Evolutionary conservation across 2,329 filamentous ascomycete genomes (phyloP).

Genomic region (Emergomyces africanus): DNA sequence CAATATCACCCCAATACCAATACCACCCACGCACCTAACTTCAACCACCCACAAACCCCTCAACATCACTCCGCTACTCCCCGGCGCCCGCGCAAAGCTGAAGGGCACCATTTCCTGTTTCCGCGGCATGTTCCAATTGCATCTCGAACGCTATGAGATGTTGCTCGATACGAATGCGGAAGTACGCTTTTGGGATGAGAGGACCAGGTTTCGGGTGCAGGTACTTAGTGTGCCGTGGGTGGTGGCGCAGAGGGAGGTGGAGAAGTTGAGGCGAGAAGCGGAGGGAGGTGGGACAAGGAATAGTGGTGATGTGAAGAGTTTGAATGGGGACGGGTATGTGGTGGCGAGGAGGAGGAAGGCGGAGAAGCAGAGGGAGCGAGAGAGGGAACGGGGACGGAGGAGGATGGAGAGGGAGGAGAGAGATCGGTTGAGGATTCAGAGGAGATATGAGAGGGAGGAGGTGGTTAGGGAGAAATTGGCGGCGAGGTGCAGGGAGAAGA

Average conservation of each 20-base stretch:
- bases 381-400: slow-evolving; percentile 24
- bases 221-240: slow-evolving; percentile 43
- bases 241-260: slow-evolving; percentile 32
- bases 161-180: slow-evolving; percentile 43
- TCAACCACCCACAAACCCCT: slow-evolving; percentile 23
- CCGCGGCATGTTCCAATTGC: slow-evolving; percentile 38
- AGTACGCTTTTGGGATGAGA: slow-evolving; percentile 39
- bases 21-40: slow-evolving; percentile 3
- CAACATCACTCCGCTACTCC: slow-evolving; percentile 32
- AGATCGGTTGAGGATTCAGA: slow-evolving; percentile 15
- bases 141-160: slow-evolving; percentile 39
- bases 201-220: slow-evolving; percentile 35
- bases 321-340: slow-evolving; percentile 29
- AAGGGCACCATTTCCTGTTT: slow-evolving; percentile 45
- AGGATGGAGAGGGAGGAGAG: slow-evolving; percentile 31
- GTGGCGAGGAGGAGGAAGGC: slow-evolving; percentile 29
- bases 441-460: slow-evolving; percentile 28
- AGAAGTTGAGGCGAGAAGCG: slow-evolving; percentile 27
- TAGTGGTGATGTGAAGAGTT: slow-evolving; percentile 30
- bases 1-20: background rate
- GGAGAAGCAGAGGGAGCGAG: slow-evolving; percentile 28
- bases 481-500: slow-evolving; percentile 19
- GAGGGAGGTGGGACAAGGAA: slow-evolving; percentile 32
- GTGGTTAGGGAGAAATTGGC: slow-evolving; percentile 25
- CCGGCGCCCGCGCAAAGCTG: slow-evolving; percentile 42